These are phyloP conservation scores for Euphorbia peplus DNA, from an alignment of 345 rosid genomes.

Conservation along the genomic window DNA sequence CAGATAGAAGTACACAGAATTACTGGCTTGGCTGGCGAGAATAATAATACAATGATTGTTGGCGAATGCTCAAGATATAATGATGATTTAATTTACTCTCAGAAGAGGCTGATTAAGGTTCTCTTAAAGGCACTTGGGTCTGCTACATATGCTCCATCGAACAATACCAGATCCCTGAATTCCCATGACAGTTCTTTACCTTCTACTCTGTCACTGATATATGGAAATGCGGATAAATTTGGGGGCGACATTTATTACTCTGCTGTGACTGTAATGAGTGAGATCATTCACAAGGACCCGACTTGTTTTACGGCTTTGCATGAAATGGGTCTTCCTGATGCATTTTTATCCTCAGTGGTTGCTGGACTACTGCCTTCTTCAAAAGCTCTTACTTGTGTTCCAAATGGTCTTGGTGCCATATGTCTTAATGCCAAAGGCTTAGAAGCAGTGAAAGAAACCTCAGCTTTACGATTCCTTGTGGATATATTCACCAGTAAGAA, in stretches of 20 bases:
- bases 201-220: constrained; percentile 69
- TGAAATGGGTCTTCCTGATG: constrained; percentile 88
- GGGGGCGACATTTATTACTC: constrained; percentile 93
- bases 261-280: constrained; percentile 97
- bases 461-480: constrained; percentile 74
- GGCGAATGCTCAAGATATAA: constrained; percentile 57
- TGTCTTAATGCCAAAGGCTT: constrained; percentile 90
- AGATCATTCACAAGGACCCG: constrained; percentile 94
- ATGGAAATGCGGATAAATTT: constrained; percentile 68
- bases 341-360: constrained; percentile 83
- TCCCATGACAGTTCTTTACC: constrained; percentile 76
- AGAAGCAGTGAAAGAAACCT: constrained; percentile 85
- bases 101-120: constrained; percentile 93
- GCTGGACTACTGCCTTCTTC: constrained; percentile 87
- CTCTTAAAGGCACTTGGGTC: constrained; percentile 93
- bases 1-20: constrained; percentile 77
- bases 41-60: constrained; percentile 49
- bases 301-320: constrained; percentile 72
- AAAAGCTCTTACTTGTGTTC: constrained; percentile 90
- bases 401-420: constrained; percentile 91
- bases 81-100: constrained; percentile 57
- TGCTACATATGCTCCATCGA: constrained; percentile 79
- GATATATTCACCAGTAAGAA: constrained; percentile 83
- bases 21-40: constrained; percentile 48
- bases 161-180: constrained; percentile 56